phyloP scores from a whole-genome alignment of 2,329 filamentous ascomycete genomes.

The Didymella pinodella region DNA sequence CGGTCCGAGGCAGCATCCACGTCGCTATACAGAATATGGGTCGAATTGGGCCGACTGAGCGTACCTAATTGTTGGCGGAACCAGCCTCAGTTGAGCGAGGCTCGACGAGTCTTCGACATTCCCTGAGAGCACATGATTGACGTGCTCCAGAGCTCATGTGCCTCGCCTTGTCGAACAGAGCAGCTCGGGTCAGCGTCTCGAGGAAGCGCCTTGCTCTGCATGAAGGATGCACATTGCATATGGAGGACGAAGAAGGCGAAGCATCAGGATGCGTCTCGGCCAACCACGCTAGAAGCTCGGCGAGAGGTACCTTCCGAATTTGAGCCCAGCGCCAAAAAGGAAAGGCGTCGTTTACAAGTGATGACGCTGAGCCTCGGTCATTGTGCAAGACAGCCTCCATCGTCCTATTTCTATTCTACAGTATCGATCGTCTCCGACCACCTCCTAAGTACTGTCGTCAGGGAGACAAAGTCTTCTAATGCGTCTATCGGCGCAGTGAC shows the following conservation, averaged over 20 bases:
- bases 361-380: not conserved
- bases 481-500: conserved; percentile 5
- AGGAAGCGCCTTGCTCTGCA: conserved; percentile 5
- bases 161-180: not conserved
- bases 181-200: not conserved
- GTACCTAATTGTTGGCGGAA: not conserved
- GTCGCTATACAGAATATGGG: not conserved
- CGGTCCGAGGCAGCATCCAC: conserved; percentile 15
- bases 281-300: conserved; percentile 14
- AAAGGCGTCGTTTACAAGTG: not conserved
- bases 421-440: not conserved
- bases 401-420: not conserved
- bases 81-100: not conserved
- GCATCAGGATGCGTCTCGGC: conserved; percentile 8
- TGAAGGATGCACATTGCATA: conserved; percentile 8
- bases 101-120: not conserved
- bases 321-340: not conserved
- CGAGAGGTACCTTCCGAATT: conserved; percentile 2
- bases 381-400: conserved; percentile 1
- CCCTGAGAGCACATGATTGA: not conserved
- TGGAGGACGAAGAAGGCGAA: conserved; percentile 19
- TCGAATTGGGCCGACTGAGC: not conserved
- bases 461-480: conserved; percentile 13
- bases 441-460: conserved; percentile 7
- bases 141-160: not conserved